These are phyloP conservation scores for Sporothrix pallida DNA, from an alignment of 2,329 filamentous ascomycete genomes.

Conservation along the genomic window DNA sequence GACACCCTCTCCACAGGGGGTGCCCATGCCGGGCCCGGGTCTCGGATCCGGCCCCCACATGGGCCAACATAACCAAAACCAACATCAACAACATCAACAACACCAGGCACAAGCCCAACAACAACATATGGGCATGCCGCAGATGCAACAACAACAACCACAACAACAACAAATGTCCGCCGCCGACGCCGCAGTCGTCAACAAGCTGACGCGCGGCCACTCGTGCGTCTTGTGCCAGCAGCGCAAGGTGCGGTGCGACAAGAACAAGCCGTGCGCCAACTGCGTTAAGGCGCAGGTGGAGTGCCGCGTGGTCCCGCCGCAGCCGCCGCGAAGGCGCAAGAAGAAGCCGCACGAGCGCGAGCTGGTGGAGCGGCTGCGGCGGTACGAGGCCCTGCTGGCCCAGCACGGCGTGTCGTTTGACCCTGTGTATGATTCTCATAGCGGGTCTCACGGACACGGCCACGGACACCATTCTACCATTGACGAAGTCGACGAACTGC, in stretches of 20 bases:
- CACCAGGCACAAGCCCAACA: slow-evolving; percentile 7
- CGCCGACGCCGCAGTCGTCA: slow-evolving; percentile 54
- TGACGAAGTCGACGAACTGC: slow-evolving; percentile 63
- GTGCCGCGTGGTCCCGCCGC: slow-evolving; percentile 63
- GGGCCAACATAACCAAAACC: slow-evolving; percentile 4
- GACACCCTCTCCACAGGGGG: slow-evolving; percentile 27
- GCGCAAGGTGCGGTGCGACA: slow-evolving; percentile 76
- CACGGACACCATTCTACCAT: slow-evolving; percentile 36
- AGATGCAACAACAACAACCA: slow-evolving; percentile 19
- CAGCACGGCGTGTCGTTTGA: slow-evolving; percentile 73
- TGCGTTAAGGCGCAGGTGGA: slow-evolving; percentile 68
- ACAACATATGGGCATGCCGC: slow-evolving; percentile 7
- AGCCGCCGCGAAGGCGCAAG: slow-evolving; percentile 63
- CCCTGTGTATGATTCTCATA: slow-evolving; percentile 59
- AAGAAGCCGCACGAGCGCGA: slow-evolving; percentile 73
- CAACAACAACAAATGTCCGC: slow-evolving; percentile 56
- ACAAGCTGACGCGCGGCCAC: slow-evolving; percentile 65
- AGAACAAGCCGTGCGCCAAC: slow-evolving; percentile 72
- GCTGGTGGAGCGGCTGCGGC: slow-evolving; percentile 69
- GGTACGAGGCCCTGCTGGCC: slow-evolving; percentile 70
- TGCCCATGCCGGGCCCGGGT: slow-evolving; percentile 40
- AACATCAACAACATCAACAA: slow-evolving; percentile 11
- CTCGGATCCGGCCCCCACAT: slow-evolving; percentile 25
- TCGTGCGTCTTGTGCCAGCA: slow-evolving; percentile 77
- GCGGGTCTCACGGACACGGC: slow-evolving; percentile 49